Evolutionary conservation across 2,329 filamentous ascomycete genomes (phyloP), one percentile per base, ranked within the genome.

Genomic region (Arthrobotrys sphaeroides): DNA sequence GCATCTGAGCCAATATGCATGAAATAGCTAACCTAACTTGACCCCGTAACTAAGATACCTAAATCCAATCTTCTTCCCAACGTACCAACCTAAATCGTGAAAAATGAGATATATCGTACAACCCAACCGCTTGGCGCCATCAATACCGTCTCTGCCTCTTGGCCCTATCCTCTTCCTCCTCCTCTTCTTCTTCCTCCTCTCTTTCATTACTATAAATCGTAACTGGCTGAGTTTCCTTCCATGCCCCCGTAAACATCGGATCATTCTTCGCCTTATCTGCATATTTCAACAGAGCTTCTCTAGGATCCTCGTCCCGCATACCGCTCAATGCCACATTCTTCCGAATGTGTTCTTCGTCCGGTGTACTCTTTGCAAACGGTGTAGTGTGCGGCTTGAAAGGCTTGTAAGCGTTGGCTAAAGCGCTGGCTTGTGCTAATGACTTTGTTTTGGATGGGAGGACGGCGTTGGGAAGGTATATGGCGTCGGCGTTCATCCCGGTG

Each of bases 261-360:
- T 98, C 94, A 81, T 92, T 94, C 83, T 96, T 89, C 10, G 94
- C 93, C 81, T 96, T 90, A 66, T 96, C 92, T 38, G 93, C 94
- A 85, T 98, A 99, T 84, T 96, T 97, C 74, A 99, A 84, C 80
- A 99, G 84, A 49, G 95, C 95, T 83, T 97, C 95, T 77, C 95
- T 86, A 0, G 95, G 95, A 84, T 99, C 95, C 82, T 99, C 95
- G 82, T 99, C 94, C 53, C 96, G 87, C 92, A 99, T 96, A 77
- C 89, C 90, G 77, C 93, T 94, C 10, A 98, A 86, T 26, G 94
- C 93, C 62, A 98, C 96, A 78, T 91, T 92, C 81, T 94, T 89
- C 79, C 90, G 90, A 76, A 99, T 92, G 81, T 96, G 92, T 80
- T 91, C 90, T 82, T 94, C 91, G 82, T 98, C 94, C 0, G 94